Percentiles rank a stretch among this genome's conserved stretches.
Evolutionary conservation across 768 basidiomycete genomes (phyloP).

Genomic region (Coprinellus aureogranulatus): DNA sequence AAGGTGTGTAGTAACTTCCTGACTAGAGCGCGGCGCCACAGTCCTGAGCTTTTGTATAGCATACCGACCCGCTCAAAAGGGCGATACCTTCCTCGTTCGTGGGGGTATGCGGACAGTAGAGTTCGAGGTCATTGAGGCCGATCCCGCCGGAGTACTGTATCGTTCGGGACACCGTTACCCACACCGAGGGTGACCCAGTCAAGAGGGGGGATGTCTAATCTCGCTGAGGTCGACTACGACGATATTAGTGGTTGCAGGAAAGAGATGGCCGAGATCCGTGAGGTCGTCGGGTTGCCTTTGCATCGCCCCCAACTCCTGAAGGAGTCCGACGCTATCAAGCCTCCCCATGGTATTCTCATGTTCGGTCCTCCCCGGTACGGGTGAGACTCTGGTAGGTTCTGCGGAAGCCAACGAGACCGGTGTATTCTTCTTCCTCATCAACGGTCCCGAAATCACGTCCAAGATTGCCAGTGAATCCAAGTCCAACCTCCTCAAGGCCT

Average conservation of each 20-base stretch:
- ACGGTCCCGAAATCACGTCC: slow-evolving; percentile 99
- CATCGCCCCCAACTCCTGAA: slow-evolving; percentile 99
- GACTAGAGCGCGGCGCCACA: neutral
- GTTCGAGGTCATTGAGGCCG: slow-evolving; percentile 98
- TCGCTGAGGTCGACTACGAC: slow-evolving; percentile 96
- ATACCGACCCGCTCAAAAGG: slow-evolving; percentile 95
- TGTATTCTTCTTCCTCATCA: slow-evolving; percentile 99
- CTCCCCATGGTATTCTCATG: slow-evolving; percentile 97
- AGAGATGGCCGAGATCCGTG: slow-evolving; percentile 99
- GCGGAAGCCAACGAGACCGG: slow-evolving; percentile 99
- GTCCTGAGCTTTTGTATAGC: slow-evolving; percentile 35
- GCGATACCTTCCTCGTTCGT: slow-evolving; percentile 98
- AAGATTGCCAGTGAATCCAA: slow-evolving; percentile 99
- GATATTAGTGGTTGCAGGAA: slow-evolving; percentile 99
- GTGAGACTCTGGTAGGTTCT: slow-evolving; percentile 99
- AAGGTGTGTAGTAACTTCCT: slow-evolving; percentile 55
- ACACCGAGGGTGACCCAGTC: slow-evolving; percentile 97
- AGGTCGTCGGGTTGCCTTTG: slow-evolving; percentile 95
- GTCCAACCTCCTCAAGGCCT: slow-evolving; percentile 95
- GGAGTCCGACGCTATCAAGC: slow-evolving; percentile 99
- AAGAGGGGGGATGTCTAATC: slow-evolving; percentile 97
- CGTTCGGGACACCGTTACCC: slow-evolving; percentile 97
- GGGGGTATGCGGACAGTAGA: slow-evolving; percentile 98
- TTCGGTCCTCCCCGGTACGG: slow-evolving; percentile 98
- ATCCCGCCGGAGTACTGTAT: slow-evolving; percentile 98